Percentiles rank a stretch among this genome's conserved stretches.
Conservation (phyloP, 495 filamentous ascomycete genomes). For the Penicillium arizonense region DNA sequence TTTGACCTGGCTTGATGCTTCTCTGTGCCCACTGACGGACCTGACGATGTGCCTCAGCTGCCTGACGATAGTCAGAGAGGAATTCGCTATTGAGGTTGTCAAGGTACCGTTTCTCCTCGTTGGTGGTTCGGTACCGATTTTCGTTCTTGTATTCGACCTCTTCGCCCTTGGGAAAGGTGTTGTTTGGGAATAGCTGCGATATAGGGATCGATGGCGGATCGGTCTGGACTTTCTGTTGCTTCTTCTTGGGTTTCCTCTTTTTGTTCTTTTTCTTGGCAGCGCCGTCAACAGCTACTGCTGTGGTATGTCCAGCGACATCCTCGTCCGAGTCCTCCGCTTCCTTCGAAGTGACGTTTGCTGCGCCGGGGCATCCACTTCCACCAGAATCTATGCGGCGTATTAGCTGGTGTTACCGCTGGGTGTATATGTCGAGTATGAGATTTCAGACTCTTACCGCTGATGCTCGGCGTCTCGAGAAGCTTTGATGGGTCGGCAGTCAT, state of each 20-base stretch:
- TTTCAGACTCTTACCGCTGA: no score
- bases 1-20: conserved; percentile 77
- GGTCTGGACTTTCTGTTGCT: conserved; percentile 75
- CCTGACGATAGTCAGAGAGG: conserved; percentile 81
- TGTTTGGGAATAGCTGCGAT: conserved; percentile 71
- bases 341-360: no score
- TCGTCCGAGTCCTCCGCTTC: no score
- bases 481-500: no score
- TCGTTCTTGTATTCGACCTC: conserved; percentile 75
- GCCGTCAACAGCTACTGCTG: no score
- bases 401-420: no score
- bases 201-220: conserved; percentile 73
- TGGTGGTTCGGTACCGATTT: conserved; percentile 77
- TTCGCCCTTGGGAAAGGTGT: conserved; percentile 74
- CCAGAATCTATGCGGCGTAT: no score
- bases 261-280: conserved; percentile 72
- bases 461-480: no score
- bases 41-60: conserved; percentile 84
- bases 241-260: conserved; percentile 74
- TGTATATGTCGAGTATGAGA: no score
- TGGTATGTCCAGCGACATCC: no score
- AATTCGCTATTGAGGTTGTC: conserved; percentile 83
- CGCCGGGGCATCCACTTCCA: no score
- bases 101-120: conserved; percentile 83
- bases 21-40: conserved; percentile 80